These are phyloP conservation scores for Mycena albidolilacea DNA, from an alignment of 768 basidiomycete species.

Conservation along the genomic window DNA sequence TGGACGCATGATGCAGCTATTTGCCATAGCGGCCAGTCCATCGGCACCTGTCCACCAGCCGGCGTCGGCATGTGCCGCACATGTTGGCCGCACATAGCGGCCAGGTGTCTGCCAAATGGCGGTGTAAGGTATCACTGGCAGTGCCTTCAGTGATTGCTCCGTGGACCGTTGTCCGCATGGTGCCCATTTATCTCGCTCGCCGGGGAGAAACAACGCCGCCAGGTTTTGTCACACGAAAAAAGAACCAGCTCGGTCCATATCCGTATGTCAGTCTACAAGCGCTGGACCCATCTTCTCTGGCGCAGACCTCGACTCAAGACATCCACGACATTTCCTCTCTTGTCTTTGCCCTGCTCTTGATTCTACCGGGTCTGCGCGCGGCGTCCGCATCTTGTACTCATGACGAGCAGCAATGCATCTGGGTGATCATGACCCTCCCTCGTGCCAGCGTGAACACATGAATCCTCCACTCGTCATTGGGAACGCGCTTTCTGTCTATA, in stretches of 20 bases:
- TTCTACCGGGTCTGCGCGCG: background rate
- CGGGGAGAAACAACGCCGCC: background rate
- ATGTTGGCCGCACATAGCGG: too few species aligned
- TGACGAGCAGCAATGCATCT: too few species aligned
- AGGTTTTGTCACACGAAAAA: background rate
- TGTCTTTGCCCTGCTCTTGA: background rate
- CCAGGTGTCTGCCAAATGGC: too few species aligned
- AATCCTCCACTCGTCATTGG: too few species aligned
- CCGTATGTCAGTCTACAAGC: conserved; percentile 12
- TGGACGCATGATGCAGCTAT: too few species aligned
- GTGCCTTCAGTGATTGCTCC: background rate
- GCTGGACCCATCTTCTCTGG: background rate
- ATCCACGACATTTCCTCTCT: conserved; percentile 1
- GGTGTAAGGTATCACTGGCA: background rate
- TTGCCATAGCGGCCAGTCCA: too few species aligned
- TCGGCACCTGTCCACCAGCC: too few species aligned
- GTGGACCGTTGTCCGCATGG: conserved; percentile 5
- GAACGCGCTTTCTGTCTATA: too few species aligned
- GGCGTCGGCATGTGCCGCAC: too few species aligned
- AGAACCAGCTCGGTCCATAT: conserved; percentile 4
- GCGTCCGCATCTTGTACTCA: background rate
- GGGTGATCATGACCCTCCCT: too few species aligned
- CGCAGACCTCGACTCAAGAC: background rate
- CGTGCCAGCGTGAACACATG: too few species aligned
- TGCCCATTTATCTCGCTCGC: background rate